A percentile compares a stretch with the other conserved stretches of the same genome.
phyloP scores from a whole-genome alignment of 2,329 filamentous ascomycete genomes.

The Penicillium brasilianum region DNA sequence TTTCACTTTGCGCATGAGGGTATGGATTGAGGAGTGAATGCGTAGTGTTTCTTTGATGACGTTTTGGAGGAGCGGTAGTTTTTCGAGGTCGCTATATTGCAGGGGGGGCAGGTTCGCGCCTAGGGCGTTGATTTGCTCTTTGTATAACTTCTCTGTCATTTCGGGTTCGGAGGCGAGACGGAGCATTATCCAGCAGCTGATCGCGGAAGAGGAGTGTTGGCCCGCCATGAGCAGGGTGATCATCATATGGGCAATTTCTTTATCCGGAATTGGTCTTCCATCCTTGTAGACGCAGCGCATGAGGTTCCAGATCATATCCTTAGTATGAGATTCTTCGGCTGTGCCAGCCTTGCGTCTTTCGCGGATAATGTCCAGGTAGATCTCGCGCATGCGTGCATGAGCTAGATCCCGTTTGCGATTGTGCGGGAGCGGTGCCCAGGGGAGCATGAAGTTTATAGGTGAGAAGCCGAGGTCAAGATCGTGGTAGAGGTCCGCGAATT shows the following conservation, averaged over 20 bases:
- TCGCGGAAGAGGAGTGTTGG: constrained; percentile 79
- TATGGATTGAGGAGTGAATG: constrained; percentile 73
- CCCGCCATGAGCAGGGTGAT: constrained; percentile 84
- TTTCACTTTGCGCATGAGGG: constrained; percentile 74
- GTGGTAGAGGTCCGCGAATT: constrained; percentile 77
- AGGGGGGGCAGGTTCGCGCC: constrained; percentile 60
- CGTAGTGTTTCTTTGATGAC: constrained; percentile 75
- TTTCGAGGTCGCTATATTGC: constrained; percentile 63
- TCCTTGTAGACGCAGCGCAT: constrained; percentile 80
- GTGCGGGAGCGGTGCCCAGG: constrained; percentile 76
- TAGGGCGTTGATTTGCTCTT: constrained; percentile 66
- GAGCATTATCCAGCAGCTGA: constrained; percentile 77
- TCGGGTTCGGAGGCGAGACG: constrained; percentile 73
- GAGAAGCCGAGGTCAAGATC: constrained; percentile 80
- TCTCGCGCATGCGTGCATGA: constrained; percentile 69
- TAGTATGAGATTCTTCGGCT: constrained; percentile 52
- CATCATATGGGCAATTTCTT: constrained; percentile 84
- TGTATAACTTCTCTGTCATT: constrained; percentile 71
- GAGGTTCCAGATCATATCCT: constrained; percentile 78
- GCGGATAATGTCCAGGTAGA: constrained; percentile 72
- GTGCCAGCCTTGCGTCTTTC: constrained; percentile 28
- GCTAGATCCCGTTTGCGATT: constrained; percentile 75
- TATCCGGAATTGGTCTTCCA: constrained; percentile 69
- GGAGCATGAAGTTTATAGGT: constrained; percentile 81
- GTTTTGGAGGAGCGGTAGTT: constrained; percentile 65